Base-by-base conservation (phyloP, 1,284 basidiomycete genomes). In the Irpex sp. region DNA sequence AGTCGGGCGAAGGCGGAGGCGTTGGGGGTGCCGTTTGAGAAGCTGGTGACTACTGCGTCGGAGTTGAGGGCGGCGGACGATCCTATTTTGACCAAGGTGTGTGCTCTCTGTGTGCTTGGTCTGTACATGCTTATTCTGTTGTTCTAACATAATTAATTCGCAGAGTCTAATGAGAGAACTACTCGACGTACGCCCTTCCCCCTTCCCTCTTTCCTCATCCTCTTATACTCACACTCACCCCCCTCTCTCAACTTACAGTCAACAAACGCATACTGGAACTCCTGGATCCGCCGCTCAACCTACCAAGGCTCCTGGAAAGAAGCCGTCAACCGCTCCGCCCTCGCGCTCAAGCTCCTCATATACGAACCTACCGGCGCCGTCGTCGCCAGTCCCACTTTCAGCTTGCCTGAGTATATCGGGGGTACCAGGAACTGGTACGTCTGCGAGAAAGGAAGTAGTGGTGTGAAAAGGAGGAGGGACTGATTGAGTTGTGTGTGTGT, bases 231-330 rank as follows among this genome's bases (percentile, higher is more conserved):
- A 33, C 28, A 7, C 28, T 33, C 60, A 64, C 49, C 18, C 42
- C 35, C 61, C 61, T 8, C 3, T 19, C n/a, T 9, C 18, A 3
- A 23, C 33, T 16, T 54, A 16, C 57, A 87, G 84, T 79, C 85
- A n/a, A 96, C 94, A 4, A 86, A 86, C 65, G 75, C 74, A n/a
- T 96, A 91, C 73, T 97, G 94, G 94, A 85, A 85, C 63, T 75
- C 82, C 28, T 97, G 94, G 94, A 88, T 96, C 67, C 78, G 82
- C 16, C 82, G 84, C 67, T 91, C 88, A 16, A 90, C 87, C 0
- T 97, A 97, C 74, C 82, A 81, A 19, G 95, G 94, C 0, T 85
- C 91, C n/a, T 98, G 94, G 95, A 89, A 95, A 66, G 94, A 98
- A 73, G 86, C 88, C 1, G 93, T 96, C 2, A 85, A 93, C 70